Base-by-base conservation (phyloP, 1,139 yeast species). In the Candida frijolesensis region DNA sequence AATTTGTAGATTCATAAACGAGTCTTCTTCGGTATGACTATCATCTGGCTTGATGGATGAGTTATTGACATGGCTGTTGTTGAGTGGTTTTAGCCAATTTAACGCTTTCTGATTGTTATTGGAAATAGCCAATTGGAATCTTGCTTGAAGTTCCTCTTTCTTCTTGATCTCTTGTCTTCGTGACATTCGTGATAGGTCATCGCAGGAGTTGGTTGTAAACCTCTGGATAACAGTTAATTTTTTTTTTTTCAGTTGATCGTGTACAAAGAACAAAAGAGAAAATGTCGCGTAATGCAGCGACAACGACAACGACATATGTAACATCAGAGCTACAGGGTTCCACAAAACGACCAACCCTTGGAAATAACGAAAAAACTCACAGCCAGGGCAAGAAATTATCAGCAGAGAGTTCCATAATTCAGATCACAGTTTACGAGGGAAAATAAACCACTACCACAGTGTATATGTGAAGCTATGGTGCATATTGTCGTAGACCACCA, bases 131-230 rank as follows among this genome's bases (percentile, higher is more conserved):
- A 76, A 66, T 59, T 77, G 82, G 58, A 80, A 72, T 54, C 69
- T 68, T 14, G 81, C 73, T 56, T 78, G 85, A 12, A 81, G 66
- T 39, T 72, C 75, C 53, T 80, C 78, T 57, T 80, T 80, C 45
- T 68, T 60, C 56, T 74, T 72, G 49, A 79, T 79, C 56, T 79
- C 83, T 47, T 71, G 62, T 32, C 80, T 59, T 50, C 74, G 62
- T 51, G 68, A 60, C 69, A 65, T 65, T 32, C 5, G 15, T 33
- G 14, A 7, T 33, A 33, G 8, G 40, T 33, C 34, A 41, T 34
- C 29, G 29, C 29, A 9, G 29, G 29, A 9, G 7, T 39, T 15
- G 11, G 12, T 14, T 15, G 16, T 11, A 18, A 22, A 25, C 9
- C 8, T 19, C 29, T 25, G 9, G 29, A 25, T 25, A 25, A 6